These are phyloP conservation scores for Pseudopithomyces maydicus DNA, from an alignment of 2,329 filamentous ascomycete genomes.

Conservation along the genomic window DNA sequence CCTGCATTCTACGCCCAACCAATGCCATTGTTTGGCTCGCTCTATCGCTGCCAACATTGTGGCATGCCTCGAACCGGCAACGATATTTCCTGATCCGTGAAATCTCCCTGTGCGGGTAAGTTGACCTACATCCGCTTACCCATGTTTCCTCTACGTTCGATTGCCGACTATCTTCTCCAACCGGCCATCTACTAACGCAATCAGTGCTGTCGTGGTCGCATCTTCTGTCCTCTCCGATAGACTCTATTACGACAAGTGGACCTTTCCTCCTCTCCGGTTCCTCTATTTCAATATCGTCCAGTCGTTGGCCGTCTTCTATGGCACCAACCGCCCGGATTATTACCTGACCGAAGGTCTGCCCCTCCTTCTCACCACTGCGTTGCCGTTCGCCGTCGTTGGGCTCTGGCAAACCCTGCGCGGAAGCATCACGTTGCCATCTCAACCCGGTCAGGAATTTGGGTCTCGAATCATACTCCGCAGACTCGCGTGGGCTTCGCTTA, in stretches of 20 bases:
- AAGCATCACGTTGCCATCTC: not conserved
- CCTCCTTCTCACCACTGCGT: conserved; percentile 78
- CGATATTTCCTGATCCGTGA: conserved; percentile 65
- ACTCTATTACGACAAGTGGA: conserved; percentile 82
- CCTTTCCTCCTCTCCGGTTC: conserved; percentile 85
- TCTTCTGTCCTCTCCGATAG: conserved; percentile 73
- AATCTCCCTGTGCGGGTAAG: conserved; percentile 63
- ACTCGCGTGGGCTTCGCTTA: conserved; percentile 52
- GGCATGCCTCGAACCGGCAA: conserved; percentile 50
- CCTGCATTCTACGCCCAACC: conserved; percentile 86
- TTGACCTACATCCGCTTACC: conserved; percentile 17
- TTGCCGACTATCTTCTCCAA: conserved; percentile 17
- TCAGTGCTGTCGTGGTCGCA: conserved; percentile 62
- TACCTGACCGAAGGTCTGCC: conserved; percentile 90
- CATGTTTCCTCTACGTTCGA: conserved; percentile 10
- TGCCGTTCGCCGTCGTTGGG: conserved; percentile 75
- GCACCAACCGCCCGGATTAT: conserved; percentile 88
- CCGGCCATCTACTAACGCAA: conserved; percentile 18
- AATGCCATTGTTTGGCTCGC: conserved; percentile 84
- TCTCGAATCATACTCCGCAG: conserved; percentile 24
- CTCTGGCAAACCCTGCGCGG: conserved; percentile 56
- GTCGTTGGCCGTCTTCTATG: conserved; percentile 90
- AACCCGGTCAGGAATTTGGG: conserved; percentile 12
- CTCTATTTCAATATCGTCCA: conserved; percentile 90
- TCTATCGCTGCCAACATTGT: conserved; percentile 62